A percentile compares a stretch with the other conserved stretches of the same genome.
phyloP scores from a whole-genome alignment of 257 asterid genomes.

The Penstemon davidsonii region DNA sequence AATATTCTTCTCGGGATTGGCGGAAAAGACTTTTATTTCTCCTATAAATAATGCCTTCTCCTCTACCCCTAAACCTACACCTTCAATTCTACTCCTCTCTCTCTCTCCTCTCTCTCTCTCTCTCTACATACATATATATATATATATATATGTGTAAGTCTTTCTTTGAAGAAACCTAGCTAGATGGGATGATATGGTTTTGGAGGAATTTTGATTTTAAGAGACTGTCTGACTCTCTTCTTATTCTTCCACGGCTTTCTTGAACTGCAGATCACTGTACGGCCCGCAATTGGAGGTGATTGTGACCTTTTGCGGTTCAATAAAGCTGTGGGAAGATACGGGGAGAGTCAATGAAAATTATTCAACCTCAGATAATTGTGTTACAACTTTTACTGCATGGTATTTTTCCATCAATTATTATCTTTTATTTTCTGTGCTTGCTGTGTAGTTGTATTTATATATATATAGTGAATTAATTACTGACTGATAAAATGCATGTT shows the following conservation, averaged over 20 bases:
- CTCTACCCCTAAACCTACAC: constrained; percentile 39
- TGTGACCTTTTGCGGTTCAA: constrained; percentile 58
- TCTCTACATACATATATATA: not conserved
- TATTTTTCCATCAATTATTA: not conserved
- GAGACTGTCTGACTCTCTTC: constrained; percentile 49
- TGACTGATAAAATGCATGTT: not conserved
- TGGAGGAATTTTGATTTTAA: not conserved
- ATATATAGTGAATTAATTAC: not conserved
- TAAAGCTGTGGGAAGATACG: constrained; percentile 91
- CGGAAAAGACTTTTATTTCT: constrained; percentile 50
- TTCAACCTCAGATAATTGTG: constrained; percentile 12
- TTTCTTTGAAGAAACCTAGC: constrained; percentile 40
- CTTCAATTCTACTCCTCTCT: not conserved
- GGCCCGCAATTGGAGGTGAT: constrained; percentile 15
- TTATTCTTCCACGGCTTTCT: constrained; percentile 97
- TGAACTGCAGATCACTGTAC: constrained; percentile 60
- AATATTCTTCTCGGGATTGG: constrained; percentile 98
- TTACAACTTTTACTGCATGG: constrained; percentile 15
- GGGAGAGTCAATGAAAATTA: constrained; percentile 28
- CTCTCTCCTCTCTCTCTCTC: constrained; percentile 9
- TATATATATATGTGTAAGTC: not conserved
- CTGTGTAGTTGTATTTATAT: not conserved
- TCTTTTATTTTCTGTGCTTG: not conserved
- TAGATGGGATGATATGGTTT: constrained; percentile 17
- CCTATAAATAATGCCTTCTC: constrained; percentile 62